phyloP scores from a whole-genome alignment of 495 filamentous ascomycete genomes.

The Viridothelium virens region DNA sequence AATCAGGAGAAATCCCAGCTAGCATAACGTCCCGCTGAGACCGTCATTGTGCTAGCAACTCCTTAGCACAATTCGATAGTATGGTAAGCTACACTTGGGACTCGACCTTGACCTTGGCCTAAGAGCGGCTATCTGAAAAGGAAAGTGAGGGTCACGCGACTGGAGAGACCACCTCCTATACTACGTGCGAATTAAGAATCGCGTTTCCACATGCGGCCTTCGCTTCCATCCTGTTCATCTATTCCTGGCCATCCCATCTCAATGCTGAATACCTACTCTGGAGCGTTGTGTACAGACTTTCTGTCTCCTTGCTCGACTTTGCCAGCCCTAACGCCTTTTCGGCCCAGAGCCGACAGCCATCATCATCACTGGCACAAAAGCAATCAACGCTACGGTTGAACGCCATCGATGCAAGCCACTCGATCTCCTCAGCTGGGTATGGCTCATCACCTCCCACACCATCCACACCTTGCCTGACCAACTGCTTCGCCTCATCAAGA shows the following conservation, averaged over 20 bases:
- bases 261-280: constrained; percentile 16
- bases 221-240: neutral
- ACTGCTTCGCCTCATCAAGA: constrained; percentile 31
- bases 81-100: neutral
- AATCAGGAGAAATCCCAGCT: too few relatives aligned
- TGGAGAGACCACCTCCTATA: too few relatives aligned
- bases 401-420: constrained; percentile 63
- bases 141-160: neutral
- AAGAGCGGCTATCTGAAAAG: neutral
- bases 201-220: neutral
- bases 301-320: constrained; percentile 21
- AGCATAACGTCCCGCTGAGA: too few relatives aligned
- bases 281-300: neutral
- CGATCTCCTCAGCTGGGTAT: constrained; percentile 65
- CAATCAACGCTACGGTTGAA: constrained; percentile 76
- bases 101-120: too few relatives aligned
- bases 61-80: neutral
- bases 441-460: constrained; percentile 22
- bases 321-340: constrained; percentile 58
- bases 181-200: too few relatives aligned
- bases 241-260: constrained; percentile 17
- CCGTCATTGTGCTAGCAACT: too few relatives aligned
- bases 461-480: constrained; percentile 25
- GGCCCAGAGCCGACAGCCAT: constrained; percentile 55
- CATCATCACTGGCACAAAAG: constrained; percentile 50